phyloP scores from a whole-genome alignment of 768 basidiomycete genomes.

The Panaeolus papilionaceus region DNA sequence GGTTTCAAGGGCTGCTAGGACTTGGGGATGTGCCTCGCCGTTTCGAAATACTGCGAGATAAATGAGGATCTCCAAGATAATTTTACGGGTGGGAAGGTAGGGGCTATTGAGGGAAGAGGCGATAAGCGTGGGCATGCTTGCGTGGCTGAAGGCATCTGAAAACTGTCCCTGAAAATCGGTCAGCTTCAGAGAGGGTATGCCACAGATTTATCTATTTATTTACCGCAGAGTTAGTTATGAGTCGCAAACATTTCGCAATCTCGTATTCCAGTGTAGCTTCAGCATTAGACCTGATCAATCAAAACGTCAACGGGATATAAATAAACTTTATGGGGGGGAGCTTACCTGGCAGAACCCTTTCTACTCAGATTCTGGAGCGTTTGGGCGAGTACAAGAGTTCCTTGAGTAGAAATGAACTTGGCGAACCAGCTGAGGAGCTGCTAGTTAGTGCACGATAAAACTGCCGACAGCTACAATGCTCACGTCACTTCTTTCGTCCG shows the following conservation, averaged over 20 bases:
- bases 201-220: conserved; percentile 16
- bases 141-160: conserved; percentile 78
- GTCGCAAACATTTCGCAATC: conserved; percentile 84
- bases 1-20: conserved; percentile 76
- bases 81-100: conserved; percentile 77
- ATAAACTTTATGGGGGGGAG: neutral
- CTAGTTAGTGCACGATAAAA: conserved; percentile 19
- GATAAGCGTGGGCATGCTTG: conserved; percentile 78
- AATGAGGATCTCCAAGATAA: conserved; percentile 78
- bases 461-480: conserved; percentile 26
- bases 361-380: conserved; percentile 77
- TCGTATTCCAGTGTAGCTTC: conserved; percentile 87
- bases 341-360: conserved; percentile 68
- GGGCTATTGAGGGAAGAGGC: conserved; percentile 84
- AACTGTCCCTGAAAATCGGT: conserved; percentile 48
- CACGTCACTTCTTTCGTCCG: conserved; percentile 85
- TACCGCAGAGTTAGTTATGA: conserved; percentile 69
- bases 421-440: conserved; percentile 72
- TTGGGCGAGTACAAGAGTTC: conserved; percentile 86
- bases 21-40: conserved; percentile 64
- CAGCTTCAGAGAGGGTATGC: conserved; percentile 16
- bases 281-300: conserved; percentile 52
- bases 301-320: neutral
- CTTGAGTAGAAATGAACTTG: conserved; percentile 75
- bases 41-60: conserved; percentile 75